Conservation (phyloP, 1,139 yeast genomes). For the Pichia sp. region DNA sequence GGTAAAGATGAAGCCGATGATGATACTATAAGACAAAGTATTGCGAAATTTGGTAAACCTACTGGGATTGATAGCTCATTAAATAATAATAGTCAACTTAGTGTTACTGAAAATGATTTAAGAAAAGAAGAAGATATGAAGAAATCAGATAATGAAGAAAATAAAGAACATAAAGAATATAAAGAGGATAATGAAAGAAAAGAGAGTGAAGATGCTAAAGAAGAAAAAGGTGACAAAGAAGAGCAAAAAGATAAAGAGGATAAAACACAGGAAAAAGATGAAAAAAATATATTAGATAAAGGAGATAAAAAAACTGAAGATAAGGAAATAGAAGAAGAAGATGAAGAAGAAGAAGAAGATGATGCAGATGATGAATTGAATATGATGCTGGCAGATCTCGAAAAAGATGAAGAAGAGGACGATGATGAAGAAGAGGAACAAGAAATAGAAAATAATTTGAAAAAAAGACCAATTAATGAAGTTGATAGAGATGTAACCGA, state of each 20-base stretch:
- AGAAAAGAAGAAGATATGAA: background rate
- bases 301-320: too few relatives aligned
- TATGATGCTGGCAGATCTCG: slow-evolving; percentile 24
- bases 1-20: background rate
- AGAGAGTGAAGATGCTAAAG: background rate
- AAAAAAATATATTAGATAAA: too few relatives aligned
- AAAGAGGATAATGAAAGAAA: background rate
- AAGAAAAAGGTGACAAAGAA: background rate
- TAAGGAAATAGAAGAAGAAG: too few relatives aligned
- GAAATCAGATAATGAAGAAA: background rate
- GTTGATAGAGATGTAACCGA: background rate
- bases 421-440: slow-evolving; percentile 2
- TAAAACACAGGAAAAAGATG: background rate
- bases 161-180: background rate
- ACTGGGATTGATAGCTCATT: background rate
- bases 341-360: background rate
- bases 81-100: too few relatives aligned
- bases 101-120: background rate
- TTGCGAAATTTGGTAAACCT: slow-evolving; percentile 10
- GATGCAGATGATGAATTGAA: slow-evolving; percentile 19
- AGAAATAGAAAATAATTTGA: background rate
- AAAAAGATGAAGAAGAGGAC: slow-evolving; percentile 14
- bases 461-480: background rate
- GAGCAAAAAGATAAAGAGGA: background rate
- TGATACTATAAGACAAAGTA: slow-evolving; percentile 7